phyloP scores from a whole-genome alignment of 208 protist genomes.

The Tritrichomonas musculus region DNA sequence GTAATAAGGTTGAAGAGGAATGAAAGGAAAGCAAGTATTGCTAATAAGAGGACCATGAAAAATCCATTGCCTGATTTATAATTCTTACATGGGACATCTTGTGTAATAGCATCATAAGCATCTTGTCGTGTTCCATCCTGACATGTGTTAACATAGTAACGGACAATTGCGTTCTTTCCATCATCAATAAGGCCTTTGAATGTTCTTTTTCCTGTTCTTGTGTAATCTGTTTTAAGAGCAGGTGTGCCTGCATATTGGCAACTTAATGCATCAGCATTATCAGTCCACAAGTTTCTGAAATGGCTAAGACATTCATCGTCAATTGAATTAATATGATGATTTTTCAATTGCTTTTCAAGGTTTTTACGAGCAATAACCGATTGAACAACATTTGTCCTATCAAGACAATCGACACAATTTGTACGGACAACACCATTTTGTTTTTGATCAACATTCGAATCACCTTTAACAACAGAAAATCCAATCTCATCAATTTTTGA shows the following conservation, averaged over 20 bases:
- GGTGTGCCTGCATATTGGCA: constrained; percentile 37
- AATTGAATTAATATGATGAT: background rate
- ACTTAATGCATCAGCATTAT: constrained; percentile 40
- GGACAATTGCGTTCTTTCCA: constrained; percentile 14
- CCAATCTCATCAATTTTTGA: constrained; percentile 25
- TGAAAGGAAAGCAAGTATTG: too few species aligned
- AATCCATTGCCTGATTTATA: background rate
- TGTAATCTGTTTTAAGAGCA: constrained; percentile 48
- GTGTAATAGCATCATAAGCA: background rate
- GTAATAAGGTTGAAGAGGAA: too few species aligned
- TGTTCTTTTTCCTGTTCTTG: constrained; percentile 45
- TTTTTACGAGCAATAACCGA: background rate
- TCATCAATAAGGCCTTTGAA: constrained; percentile 35
- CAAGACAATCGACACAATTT: constrained; percentile 49
- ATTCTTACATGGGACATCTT: background rate
- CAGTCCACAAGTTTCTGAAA: constrained; percentile 39
- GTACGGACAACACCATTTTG: constrained; percentile 40
- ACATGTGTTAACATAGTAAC: constrained; percentile 44
- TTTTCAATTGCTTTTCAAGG: constrained; percentile 29
- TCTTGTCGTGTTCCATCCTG: constrained; percentile 38
- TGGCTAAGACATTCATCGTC: background rate
- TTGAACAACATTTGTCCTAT: constrained; percentile 46
- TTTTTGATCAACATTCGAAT: background rate
- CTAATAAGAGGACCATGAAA: background rate
- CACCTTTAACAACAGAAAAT: background rate